Base-by-base conservation (phyloP, 2,329 filamentous ascomycete genomes). In the Colletotrichum kahawae region DNA sequence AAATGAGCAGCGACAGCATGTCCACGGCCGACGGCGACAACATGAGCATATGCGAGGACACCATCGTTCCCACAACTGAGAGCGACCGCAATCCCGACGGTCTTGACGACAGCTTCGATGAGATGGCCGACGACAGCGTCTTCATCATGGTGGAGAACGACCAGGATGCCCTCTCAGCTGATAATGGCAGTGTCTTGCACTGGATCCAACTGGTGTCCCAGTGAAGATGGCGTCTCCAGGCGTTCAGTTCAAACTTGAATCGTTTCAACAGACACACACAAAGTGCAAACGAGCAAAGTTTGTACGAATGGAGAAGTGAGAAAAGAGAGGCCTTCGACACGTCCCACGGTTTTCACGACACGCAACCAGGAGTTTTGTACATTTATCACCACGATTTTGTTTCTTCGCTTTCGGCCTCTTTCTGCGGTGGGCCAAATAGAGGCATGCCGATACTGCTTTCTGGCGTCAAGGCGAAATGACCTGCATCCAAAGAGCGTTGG, bases 281-380 rank as follows among this genome's bases (percentile, higher is more conserved):
- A 31, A 27, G 54, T 29, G 31, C 68, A n/a, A 57, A 67, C 34
- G 43, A 51, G 43, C 21, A 24, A 51, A 51, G n/a, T 51, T 51
- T 51, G 43, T 51, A 51, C n/a, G 68, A 54, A 27, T 27, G 18
- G 38, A 24, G 36, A 62, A 63, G 43, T 51, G 43, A 51, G 43
- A 63, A 56, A 62, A 29, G n/a, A 67, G n/a, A 54, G 10, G 24
- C 27, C 29, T 24, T 43, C n/a, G 36, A 27, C 33, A 12, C 31
- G 21, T 29, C 69, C 27, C 27, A 70, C 54, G 62, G 67, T 51
- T 71, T 29, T 36, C 29, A 71, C 38, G 66, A 66, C 21, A 67
- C 8, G 60, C 21, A 64, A 21, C 62, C n/a, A 24, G 65, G 29
- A 51, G 48, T 68, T 75, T 72, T 71, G 71, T 71, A 74, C 54